phyloP scores from a whole-genome alignment of 2,329 filamentous ascomycete species.

The Ceratocystis colombiana region DNA sequence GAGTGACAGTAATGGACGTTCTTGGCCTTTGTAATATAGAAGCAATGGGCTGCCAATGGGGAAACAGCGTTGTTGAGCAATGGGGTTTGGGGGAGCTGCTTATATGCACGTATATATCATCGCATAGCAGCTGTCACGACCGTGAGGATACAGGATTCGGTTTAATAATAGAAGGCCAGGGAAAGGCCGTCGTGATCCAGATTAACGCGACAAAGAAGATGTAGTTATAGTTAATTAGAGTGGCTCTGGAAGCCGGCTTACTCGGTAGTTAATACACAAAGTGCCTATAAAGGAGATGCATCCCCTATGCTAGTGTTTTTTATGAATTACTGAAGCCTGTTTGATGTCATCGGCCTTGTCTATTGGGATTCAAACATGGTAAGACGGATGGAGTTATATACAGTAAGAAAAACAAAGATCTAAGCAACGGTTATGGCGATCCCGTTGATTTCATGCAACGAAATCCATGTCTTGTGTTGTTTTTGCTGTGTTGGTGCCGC shows the following conservation, averaged over 20 bases:
- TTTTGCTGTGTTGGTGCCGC: too few species aligned
- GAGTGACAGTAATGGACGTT: background rate
- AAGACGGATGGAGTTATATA: too few species aligned
- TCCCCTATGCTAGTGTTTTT: too few species aligned
- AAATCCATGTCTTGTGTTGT: too few species aligned
- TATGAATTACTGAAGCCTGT: too few species aligned
- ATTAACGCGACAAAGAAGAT: background rate
- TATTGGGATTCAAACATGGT: too few species aligned
- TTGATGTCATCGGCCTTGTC: too few species aligned
- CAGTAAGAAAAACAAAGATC: too few species aligned
- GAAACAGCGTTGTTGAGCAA: background rate
- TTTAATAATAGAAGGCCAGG: background rate
- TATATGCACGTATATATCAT: background rate
- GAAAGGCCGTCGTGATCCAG: background rate
- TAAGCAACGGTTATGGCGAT: too few species aligned
- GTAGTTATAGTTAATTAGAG: constrained; percentile 4
- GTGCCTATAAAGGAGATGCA: too few species aligned
- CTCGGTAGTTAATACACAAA: too few species aligned
- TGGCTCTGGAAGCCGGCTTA: background rate
- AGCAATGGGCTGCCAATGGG: background rate
- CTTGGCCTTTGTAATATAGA: constrained; percentile 9
- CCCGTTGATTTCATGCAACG: too few species aligned
- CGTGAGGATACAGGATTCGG: background rate
- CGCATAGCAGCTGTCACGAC: background rate
- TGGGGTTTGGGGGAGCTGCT: background rate